These are phyloP conservation scores for Xylaria sp. DNA, from an alignment of 2,329 filamentous ascomycete species.

Conservation along the genomic window DNA sequence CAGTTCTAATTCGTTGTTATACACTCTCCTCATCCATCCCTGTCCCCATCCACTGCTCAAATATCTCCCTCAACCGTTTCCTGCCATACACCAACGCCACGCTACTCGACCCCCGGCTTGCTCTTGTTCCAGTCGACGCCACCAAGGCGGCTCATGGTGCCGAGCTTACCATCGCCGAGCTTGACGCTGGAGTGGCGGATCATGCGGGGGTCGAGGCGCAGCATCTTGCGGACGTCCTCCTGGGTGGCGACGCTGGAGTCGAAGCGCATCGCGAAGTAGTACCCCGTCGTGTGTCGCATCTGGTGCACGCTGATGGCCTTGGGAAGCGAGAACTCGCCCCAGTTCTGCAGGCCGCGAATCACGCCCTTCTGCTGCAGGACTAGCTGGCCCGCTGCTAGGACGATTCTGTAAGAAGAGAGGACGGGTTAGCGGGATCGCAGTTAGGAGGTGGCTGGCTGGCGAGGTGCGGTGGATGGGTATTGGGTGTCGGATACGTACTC, in stretches of 20 bases:
- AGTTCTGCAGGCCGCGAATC: conserved; percentile 91
- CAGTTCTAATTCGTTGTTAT: no score
- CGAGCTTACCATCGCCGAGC: conserved; percentile 70
- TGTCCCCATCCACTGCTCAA: not conserved
- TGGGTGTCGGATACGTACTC: conserved; percentile 67
- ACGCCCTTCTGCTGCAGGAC: conserved; percentile 86
- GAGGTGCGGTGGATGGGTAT: not conserved
- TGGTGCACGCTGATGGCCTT: conserved; percentile 80
- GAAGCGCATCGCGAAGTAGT: conserved; percentile 99
- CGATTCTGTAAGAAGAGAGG: conserved; percentile 76
- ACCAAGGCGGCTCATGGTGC: conserved; percentile 56
- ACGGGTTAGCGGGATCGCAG: not conserved
- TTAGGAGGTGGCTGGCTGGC: not conserved
- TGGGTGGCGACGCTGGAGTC: conserved; percentile 78
- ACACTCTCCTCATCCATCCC: not conserved
- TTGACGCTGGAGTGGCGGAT: conserved; percentile 87
- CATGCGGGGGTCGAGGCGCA: conserved; percentile 87
- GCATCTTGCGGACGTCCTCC: conserved; percentile 72
- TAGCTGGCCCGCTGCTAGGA: conserved; percentile 80
- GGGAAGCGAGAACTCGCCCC: conserved; percentile 90
- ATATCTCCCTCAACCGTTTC: not conserved
- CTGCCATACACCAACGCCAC: not conserved
- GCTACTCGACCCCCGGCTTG: conserved; percentile 7
- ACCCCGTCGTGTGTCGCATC: conserved; percentile 79
- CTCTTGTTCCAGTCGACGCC: conserved; percentile 52